These are phyloP conservation scores for Scedosporium apiospermum DNA, from an alignment of 2,329 filamentous ascomycete genomes.

Conservation along the genomic window DNA sequence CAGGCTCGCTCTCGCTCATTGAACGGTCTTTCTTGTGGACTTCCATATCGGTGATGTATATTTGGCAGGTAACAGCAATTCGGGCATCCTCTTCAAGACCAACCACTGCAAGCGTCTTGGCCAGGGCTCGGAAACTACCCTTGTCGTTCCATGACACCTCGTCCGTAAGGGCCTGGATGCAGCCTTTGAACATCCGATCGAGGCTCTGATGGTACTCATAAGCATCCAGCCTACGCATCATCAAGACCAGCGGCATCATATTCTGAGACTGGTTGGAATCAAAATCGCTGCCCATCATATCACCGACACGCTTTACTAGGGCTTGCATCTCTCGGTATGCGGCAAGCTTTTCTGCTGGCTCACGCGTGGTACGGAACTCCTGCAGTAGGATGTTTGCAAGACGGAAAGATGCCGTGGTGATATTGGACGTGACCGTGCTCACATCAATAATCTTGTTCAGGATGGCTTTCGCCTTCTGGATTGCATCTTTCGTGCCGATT, in stretches of 20 bases:
- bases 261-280: constrained; percentile 5
- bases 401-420: neutral
- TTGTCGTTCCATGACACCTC: constrained; percentile 3
- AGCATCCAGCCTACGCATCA: constrained; percentile 5
- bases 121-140: neutral
- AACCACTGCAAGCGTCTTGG: neutral
- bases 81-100: constrained; percentile 2
- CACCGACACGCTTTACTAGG: neutral
- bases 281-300: constrained; percentile 2
- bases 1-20: neutral
- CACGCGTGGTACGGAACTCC: neutral
- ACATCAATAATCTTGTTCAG: constrained; percentile 1
- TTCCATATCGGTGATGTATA: constrained; percentile 5
- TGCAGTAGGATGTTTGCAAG: constrained; percentile 4
- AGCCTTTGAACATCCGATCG: constrained; percentile 2
- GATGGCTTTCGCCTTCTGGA: neutral
- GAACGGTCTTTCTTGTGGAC: neutral
- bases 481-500: neutral
- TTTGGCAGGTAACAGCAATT: constrained; percentile 3
- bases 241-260: constrained; percentile 2
- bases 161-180: constrained; percentile 3
- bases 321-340: constrained; percentile 2
- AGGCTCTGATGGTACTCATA: neutral
- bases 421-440: neutral
- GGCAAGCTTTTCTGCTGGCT: neutral